Base-by-base conservation (phyloP, 2,329 filamentous ascomycete genomes). In the Pseudogymnoascus sp. region DNA sequence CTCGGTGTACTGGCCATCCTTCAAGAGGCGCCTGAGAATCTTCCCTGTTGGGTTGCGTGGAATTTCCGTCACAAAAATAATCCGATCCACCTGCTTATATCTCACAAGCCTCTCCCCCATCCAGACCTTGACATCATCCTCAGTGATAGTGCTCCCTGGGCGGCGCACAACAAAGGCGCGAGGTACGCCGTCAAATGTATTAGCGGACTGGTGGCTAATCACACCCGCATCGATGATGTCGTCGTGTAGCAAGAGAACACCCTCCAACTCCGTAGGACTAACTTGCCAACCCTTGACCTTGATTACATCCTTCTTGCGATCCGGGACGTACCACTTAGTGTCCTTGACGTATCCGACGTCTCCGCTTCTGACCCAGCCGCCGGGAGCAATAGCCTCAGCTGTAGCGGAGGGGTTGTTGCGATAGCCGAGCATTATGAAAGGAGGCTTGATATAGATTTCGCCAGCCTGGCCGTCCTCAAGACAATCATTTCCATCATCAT, bases 1-100 rank as follows among this genome's bases (percentile, higher is more conserved):
- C n/a, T 54, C 47, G 1, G n/a, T 50, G 15, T 54, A 54, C 4
- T 54, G 17, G n/a, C 47, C 47, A 2, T 33, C 47, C 57, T 26
- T 10, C 33, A 70, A 63, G 2, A 65, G 54, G 37, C 67, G 66
- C 37, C 68, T 66, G 50, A 71, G 72, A 58, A 81, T 79, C 69
- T 81, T 81, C 11, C 79, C 79, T 62, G 77, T 79, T 0, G 77
- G 71, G 2, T 77, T 77, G 54, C 77, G 76, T 4, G 79, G 79
- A 35, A 81, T 78, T 29, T 75, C 70, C 47, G 79, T 74, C 11
- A 80, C 74, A 60, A 81, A 81, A 21, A 76, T 67, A 7, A 81
- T 74, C 5, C 76, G 76, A 7, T 77, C 77, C 0, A 80, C 66
- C 2, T 72, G 71, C 64, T 81, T 81, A 70, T 80, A 81, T 60